These are phyloP conservation scores for Populus simonii DNA, from an alignment of 345 rosid genomes.

Conservation along the genomic window DNA sequence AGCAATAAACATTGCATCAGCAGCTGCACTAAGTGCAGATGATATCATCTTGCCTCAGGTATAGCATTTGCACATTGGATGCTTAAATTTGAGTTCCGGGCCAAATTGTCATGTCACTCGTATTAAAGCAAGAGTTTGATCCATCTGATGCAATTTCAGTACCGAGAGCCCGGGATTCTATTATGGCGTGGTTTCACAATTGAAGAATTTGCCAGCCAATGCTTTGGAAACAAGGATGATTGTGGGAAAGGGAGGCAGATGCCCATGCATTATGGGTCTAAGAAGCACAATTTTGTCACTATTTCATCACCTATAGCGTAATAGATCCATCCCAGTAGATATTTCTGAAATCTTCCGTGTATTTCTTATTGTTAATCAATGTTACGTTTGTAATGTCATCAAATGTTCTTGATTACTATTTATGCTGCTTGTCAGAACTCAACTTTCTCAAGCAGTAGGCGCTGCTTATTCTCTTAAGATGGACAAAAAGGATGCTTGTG, in stretches of 20 bases:
- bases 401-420: neutral
- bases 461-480: constrained; percentile 86
- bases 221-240: constrained; percentile 44
- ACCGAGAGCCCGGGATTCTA: constrained; percentile 63
- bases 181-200: constrained; percentile 55
- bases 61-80: neutral
- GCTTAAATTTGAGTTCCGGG: neutral
- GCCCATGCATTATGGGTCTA: constrained; percentile 61
- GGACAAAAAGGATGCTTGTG: constrained; percentile 73
- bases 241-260: constrained; percentile 62
- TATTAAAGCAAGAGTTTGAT: neutral
- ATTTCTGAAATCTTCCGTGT: neutral
- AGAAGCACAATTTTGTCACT: constrained; percentile 46
- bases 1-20: constrained; percentile 80
- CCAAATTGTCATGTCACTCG: neutral
- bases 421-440: constrained; percentile 45
- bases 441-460: constrained; percentile 83
- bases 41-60: constrained; percentile 84
- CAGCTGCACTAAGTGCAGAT: constrained; percentile 59
- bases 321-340: constrained; percentile 12
- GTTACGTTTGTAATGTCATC: neutral
- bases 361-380: neutral
- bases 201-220: constrained; percentile 56
- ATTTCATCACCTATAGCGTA: constrained; percentile 63
- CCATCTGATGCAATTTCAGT: constrained; percentile 43